Base-by-base conservation (phyloP, 208 protist species). In the Crithidia brevicula region DNA sequence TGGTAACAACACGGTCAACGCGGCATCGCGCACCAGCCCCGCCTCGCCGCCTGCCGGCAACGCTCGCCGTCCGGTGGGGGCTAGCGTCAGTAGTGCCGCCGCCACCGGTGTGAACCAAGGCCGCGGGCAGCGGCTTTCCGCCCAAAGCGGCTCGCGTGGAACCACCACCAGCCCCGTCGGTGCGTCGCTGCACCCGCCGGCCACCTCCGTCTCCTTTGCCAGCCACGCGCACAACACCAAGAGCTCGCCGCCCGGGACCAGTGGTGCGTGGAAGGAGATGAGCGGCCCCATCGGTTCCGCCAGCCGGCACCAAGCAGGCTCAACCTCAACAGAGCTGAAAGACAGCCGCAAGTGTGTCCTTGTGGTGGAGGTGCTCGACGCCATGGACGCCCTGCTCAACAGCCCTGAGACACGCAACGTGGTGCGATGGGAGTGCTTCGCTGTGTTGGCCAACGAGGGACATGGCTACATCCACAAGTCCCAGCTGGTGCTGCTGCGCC, bases 391-490 rank as follows among this genome's bases (percentile, higher is more conserved):
- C 8, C 54, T 94, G 2, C 60, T 92, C 20, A 92, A 92, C 72
- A 81, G 81, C 18, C 15, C 36, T 9, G 78, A 79, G 34, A 88
- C 87, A 38, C 59, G 70, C 23, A 57, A 70, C n/a, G 66, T 85
- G 0, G 75, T 94, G 68, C 85, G 89, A 9, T 85, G 78, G 76
- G 54, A 81, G n/a, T 90, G 84, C 70, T 95, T 90, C 71, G 25
- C 66, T 40, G 65, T 83, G 22, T 50, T 92, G 62, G 74, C 77
- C 33, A 54, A 31, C 8, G 81, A 91, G 60, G 81, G 60, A 6
- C 73, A 89, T 47, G 86, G 82, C 20, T 95, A 86, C 68, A 91
- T 95, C n/a, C 85, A 92, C 77, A 91, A 88, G 67, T 38, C 77
- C 18, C 67, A 77, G 28, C 67, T 94, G 38, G 66, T 43, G 25